Conservation (phyloP, 2,329 filamentous ascomycete genomes). For the Daldinia sp. region DNA sequence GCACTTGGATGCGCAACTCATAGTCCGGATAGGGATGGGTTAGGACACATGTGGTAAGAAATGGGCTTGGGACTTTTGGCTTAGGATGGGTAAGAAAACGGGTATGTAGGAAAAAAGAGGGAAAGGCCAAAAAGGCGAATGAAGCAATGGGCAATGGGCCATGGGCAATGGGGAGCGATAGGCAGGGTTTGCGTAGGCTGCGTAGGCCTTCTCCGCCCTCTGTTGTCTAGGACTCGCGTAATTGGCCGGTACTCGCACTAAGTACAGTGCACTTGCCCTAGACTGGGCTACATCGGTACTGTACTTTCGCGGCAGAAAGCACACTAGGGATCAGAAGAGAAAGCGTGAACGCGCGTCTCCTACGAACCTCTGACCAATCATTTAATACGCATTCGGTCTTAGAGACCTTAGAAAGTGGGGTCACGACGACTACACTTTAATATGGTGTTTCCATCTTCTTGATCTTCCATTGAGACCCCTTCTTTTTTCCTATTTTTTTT, state of each 20-base stretch:
- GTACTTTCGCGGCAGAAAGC: slow-evolving; percentile 41
- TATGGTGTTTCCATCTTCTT: slow-evolving; percentile 9
- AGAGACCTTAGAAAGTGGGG: slow-evolving; percentile 35
- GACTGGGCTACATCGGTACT: slow-evolving; percentile 29
- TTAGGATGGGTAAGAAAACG: slow-evolving; percentile 2
- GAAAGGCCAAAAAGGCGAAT: not conserved
- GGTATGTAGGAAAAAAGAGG: slow-evolving; percentile 12
- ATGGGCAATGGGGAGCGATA: slow-evolving; percentile 2
- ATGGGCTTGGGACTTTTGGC: not conserved
- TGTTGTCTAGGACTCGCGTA: slow-evolving; percentile 12
- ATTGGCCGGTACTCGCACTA: slow-evolving; percentile 32
- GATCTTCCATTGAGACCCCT: slow-evolving; percentile 24
- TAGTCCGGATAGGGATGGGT: slow-evolving; percentile 30
- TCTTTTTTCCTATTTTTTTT: not conserved
- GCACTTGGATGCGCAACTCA: slow-evolving; percentile 7
- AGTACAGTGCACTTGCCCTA: slow-evolving; percentile 27
- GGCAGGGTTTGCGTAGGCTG: slow-evolving; percentile 39
- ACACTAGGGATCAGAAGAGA: slow-evolving; percentile 40
- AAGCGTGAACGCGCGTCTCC: slow-evolving; percentile 49
- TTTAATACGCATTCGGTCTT: slow-evolving; percentile 32
- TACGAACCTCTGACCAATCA: slow-evolving; percentile 43
- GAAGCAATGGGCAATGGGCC: not conserved
- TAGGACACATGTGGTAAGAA: slow-evolving; percentile 35
- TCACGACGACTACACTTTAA: slow-evolving; percentile 32
- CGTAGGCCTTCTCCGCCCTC: slow-evolving; percentile 43